These are phyloP conservation scores for Ophiostoma himal-ulmi DNA, from an alignment of 2,329 filamentous ascomycete genomes.

Conservation along the genomic window DNA sequence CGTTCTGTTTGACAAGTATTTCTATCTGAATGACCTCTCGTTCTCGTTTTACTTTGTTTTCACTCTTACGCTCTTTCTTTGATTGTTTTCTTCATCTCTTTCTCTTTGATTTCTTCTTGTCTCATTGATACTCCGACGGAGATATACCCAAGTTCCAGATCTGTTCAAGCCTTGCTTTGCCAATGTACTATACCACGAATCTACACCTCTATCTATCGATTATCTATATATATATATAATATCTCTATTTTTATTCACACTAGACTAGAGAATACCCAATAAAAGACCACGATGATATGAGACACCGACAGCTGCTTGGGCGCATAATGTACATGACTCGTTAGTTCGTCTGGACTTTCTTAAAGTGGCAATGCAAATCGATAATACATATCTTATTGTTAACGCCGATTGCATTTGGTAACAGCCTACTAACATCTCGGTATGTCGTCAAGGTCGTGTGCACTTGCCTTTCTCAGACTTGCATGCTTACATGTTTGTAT, in stretches of 20 bases:
- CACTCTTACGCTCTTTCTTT: not conserved
- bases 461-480: constrained; percentile 17
- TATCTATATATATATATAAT: too few relatives aligned
- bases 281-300: not conserved
- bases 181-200: constrained; percentile 12
- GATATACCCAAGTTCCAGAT: constrained; percentile 13
- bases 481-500: not conserved
- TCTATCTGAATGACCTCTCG: not conserved
- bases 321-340: not conserved
- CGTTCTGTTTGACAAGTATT: not conserved
- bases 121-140: not conserved
- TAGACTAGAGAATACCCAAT: not conserved
- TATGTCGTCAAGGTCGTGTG: constrained; percentile 12
- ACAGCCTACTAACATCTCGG: not conserved
- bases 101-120: constrained; percentile 13
- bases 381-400: not conserved
- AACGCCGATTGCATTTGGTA: not conserved
- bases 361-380: constrained; percentile 10
- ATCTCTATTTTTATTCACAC: too few relatives aligned
- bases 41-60: not conserved
- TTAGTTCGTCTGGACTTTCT: constrained; percentile 7
- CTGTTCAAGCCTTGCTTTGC: constrained; percentile 7
- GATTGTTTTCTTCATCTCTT: not conserved
- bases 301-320: not conserved
- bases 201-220: not conserved